Base-by-base conservation (phyloP, 2,329 filamentous ascomycete genomes). In the Atkinsonella texensis region DNA sequence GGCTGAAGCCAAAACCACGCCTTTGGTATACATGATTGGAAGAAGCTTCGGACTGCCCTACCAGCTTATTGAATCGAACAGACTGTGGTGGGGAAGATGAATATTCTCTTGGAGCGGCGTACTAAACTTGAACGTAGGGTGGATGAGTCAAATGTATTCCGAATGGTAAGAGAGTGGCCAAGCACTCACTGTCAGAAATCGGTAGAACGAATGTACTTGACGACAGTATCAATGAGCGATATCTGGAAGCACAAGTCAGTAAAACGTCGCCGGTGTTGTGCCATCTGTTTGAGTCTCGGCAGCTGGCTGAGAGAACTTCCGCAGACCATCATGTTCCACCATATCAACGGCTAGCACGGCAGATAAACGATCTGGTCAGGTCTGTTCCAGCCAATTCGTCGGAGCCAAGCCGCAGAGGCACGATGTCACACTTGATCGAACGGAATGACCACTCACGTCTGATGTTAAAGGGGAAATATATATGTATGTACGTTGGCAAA, bases 191-290 rank as follows among this genome's bases (percentile, higher is more conserved):
- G 74, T 76, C 74, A 77, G 73, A 68, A 64, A 60, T 58, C 61
- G 61, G 64, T 67, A 59, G 59, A 79, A 76, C 70, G 77, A 80
- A 70, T 77, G 77, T 77, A 78, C 71, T 76, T 79, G 77, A 79
- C 75, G 70, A 64, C 60, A 28, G 58, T 70, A 69, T 74, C 72
- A 77, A 79, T 62, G 73, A 78, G 68, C 64, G 75, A 74, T 59
- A 54, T 64, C 62, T 65, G 33, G 1, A 12, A 17, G 12, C 11
- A 15, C 23, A 23, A 54, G 61, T 49, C 48, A 60, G 59, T 49
- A 4, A 15, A 7, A 8, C n/a, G 13, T 45, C 32, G 5, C 5
- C 23, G 2, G 3, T 13, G 4, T 11, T 17, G 4, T 39, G 32
- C 18, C 32, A 48, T 23, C n/a, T 13, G 3, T 9, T 49, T 13